Percentiles rank a stretch among this genome's conserved stretches.
Evolutionary conservation across 768 basidiomycete species (phyloP).

Genomic region (Suillus cothurnatus): DNA sequence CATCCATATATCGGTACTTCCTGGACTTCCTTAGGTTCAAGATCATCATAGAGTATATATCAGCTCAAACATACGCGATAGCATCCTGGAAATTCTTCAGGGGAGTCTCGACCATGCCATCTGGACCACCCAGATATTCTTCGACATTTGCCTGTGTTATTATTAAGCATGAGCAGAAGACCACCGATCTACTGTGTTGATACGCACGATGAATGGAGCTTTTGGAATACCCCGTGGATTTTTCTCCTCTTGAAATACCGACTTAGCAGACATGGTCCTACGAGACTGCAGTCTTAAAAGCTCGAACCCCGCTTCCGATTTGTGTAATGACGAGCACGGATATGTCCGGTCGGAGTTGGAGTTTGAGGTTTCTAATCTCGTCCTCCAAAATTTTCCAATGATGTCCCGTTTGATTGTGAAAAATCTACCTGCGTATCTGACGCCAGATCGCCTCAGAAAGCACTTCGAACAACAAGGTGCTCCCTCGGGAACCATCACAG

Average conservation of each 20-base stretch:
- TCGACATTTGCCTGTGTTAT: conserved; percentile 76
- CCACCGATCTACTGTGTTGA: not conserved
- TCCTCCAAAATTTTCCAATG: conserved; percentile 2
- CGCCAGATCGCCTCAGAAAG: conserved; percentile 60
- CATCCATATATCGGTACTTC: conserved; percentile 99
- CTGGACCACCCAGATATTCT: conserved; percentile 78
- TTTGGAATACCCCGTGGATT: conserved; percentile 94
- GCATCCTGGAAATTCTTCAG: conserved; percentile 89
- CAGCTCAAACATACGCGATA: conserved; percentile 68
- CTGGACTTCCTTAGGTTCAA: conserved; percentile 49
- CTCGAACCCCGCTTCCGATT: not conserved
- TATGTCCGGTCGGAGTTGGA: not conserved
- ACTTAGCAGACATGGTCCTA: conserved; percentile 25
- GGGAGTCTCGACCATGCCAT: conserved; percentile 75
- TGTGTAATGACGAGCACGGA: not conserved
- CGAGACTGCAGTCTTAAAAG: not conserved
- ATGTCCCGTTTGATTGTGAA: conserved; percentile 89
- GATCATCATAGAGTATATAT: conserved; percentile 13
- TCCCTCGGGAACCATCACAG: conserved; percentile 77
- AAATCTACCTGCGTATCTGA: conserved; percentile 72
- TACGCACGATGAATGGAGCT: conserved; percentile 91
- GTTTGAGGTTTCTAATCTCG: not conserved
- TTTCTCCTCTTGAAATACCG: conserved; percentile 47
- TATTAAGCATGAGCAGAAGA: conserved; percentile 3
- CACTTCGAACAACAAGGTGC: conserved; percentile 67